phyloP scores from a whole-genome alignment of 345 rosid genomes.

The Pugionium dolabratum region DNA sequence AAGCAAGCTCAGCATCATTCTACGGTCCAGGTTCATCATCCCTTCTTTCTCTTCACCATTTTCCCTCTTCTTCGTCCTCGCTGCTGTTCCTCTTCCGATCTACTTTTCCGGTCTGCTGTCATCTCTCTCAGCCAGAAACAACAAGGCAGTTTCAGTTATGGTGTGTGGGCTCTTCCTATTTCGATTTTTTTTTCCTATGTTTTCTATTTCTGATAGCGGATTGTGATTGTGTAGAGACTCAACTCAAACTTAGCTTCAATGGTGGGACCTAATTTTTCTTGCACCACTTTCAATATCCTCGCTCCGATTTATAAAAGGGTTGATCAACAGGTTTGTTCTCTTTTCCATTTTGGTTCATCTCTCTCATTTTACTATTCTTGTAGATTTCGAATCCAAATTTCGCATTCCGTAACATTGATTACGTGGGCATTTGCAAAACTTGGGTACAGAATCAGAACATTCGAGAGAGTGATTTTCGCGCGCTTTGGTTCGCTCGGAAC shows the following conservation, averaged over 20 bases:
- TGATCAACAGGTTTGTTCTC: constrained; percentile 51
- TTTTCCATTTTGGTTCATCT: background rate
- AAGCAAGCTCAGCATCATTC: constrained; percentile 20
- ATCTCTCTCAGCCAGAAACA: constrained; percentile 29
- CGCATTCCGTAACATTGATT: background rate
- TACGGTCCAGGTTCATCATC: constrained; percentile 39
- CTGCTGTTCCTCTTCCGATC: constrained; percentile 35
- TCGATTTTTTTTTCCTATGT: constrained; percentile 7
- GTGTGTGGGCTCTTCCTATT: background rate
- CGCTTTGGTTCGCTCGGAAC: constrained; percentile 61
- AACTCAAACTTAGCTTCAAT: constrained; percentile 42
- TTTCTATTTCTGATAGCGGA: constrained; percentile 17
- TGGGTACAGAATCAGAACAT: constrained; percentile 51
- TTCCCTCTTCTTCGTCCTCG: constrained; percentile 36
- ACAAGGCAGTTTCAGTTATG: constrained; percentile 31
- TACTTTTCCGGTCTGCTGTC: constrained; percentile 38
- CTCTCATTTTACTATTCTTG: background rate
- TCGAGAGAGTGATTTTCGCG: constrained; percentile 66
- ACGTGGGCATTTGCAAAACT: background rate
- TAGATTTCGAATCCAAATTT: background rate
- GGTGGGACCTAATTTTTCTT: constrained; percentile 53
- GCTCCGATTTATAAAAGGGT: constrained; percentile 82
- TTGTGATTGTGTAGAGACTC: constrained; percentile 34
- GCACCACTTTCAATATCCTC: constrained; percentile 78
- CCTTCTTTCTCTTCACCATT: constrained; percentile 35